These are phyloP conservation scores for Berkeleyomyces basicola DNA, from an alignment of 2,329 filamentous ascomycete genomes.

Conservation along the genomic window DNA sequence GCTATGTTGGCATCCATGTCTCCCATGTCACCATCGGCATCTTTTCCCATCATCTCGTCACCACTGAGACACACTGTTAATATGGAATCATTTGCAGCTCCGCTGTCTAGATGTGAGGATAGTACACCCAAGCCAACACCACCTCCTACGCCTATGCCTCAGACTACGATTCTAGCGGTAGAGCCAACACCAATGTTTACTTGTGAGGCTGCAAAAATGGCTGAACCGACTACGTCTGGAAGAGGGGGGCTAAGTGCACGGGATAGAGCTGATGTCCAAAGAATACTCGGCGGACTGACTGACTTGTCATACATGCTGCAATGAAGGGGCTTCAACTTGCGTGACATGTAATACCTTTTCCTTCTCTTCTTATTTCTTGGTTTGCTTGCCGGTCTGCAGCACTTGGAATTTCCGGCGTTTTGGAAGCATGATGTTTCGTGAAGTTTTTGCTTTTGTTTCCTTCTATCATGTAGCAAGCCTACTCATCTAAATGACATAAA, in stretches of 20 bases:
- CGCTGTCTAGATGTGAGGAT: not conserved
- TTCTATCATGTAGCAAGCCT: not conserved
- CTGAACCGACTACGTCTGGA: not conserved
- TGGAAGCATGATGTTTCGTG: not conserved
- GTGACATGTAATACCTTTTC: not conserved
- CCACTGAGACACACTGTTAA: not conserved
- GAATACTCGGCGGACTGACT: not conserved
- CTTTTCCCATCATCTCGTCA: not conserved
- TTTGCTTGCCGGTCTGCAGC: not conserved
- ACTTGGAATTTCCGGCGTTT: not conserved
- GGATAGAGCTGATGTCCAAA: not conserved
- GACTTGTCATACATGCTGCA: constrained; percentile 9
- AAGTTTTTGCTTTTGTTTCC: not conserved
- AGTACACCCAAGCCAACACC: not conserved
- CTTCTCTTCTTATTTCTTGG: not conserved
- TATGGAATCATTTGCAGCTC: not conserved
- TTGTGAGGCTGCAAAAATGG: not conserved
- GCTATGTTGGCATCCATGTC: not conserved
- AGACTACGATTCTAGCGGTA: not conserved
- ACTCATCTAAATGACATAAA: no score
- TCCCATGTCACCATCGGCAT: not conserved
- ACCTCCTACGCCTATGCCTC: not conserved
- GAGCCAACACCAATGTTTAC: not conserved
- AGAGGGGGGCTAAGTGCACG: not conserved
- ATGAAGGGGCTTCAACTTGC: not conserved